Base-by-base conservation (phyloP, 441 rosid genomes). In the Aquilaria agallochum region DNA sequence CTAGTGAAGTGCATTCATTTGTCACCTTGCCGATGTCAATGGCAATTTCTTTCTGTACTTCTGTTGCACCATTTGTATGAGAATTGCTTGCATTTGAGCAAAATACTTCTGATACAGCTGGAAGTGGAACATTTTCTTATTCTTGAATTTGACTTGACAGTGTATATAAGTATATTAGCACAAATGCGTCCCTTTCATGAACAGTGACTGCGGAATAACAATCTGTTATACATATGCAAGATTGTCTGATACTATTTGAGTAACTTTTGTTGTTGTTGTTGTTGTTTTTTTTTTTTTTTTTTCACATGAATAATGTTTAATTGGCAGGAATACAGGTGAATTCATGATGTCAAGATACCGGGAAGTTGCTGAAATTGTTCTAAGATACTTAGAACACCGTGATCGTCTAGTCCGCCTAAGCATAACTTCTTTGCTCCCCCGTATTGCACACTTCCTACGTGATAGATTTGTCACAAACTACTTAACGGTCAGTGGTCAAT, bases 271-370 rank as follows among this genome's bases (percentile, higher is more conserved):
- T 67, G 56, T 20, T 11, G 31, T 2, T 20, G 10, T 20, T n/a
- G 47, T 49, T 47, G 31, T 66, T 55, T 33, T 13, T 42, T 57
- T 56, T 49, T 64, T 56, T 58, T 57, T 60, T 32, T 31, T 49
- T 57, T 76, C 65, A 47, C 31, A 56, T 64, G 69, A 65, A 68
- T 72, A 59, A 66, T 64, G 42, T 68, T 62, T 50, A 49, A 58
- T 77, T 57, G 76, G 80, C 96, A 96, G 99, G 81, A 96, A 96
- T 77, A 93, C 99, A 0, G 99, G 99, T 36, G 99, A 96, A 72
- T 96, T 96, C 76, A 96, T 96, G 99, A 96, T 93, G 99, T 93
- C 98, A 62, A 84, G 99, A 80, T 90, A 96, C 73, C 83, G 92
- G 76, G 99, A 96, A 86, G 99, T 96, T 60, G 99, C 98, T 49